phyloP scores from a whole-genome alignment of 768 basidiomycete species.

The Pleurotus giganteus region DNA sequence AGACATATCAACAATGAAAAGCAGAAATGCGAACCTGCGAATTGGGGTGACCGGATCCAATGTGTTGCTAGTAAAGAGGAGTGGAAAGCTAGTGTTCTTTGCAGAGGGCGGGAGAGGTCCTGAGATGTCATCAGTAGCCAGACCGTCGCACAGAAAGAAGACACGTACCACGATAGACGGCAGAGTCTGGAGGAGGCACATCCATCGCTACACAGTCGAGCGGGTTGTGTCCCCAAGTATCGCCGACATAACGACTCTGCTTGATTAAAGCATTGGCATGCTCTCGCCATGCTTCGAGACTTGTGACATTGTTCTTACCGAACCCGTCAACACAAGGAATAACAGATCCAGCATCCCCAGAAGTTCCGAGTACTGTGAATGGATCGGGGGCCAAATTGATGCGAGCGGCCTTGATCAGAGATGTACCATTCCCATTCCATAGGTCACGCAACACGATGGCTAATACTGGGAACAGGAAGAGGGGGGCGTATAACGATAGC shows the following conservation, averaged over 20 bases:
- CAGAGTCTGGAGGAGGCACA: not conserved
- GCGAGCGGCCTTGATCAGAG: not conserved
- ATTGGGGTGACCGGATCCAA: conserved; percentile 19
- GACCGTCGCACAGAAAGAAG: not conserved
- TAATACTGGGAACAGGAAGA: conserved; percentile 14
- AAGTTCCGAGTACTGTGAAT: not conserved
- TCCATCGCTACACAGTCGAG: not conserved
- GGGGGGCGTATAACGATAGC: conserved; percentile 19
- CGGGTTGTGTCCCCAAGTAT: not conserved
- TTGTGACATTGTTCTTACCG: not conserved
- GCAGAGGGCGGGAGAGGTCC: conserved; percentile 21
- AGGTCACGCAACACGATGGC: conserved; percentile 20
- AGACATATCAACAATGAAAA: not conserved
- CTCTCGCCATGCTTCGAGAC: not conserved
- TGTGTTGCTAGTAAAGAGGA: conserved; percentile 39
- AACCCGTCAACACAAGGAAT: not conserved
- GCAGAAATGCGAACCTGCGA: not conserved
- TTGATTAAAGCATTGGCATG: not conserved
- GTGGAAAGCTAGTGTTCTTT: conserved; percentile 35
- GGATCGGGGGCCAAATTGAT: not conserved
- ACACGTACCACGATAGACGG: not conserved
- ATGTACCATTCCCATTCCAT: conserved; percentile 19
- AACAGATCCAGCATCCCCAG: not conserved
- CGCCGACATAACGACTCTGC: not conserved
- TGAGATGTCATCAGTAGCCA: not conserved